Evolutionary conservation across 1,139 yeast species (phyloP).

Genomic region (Nadsonia commutata): DNA sequence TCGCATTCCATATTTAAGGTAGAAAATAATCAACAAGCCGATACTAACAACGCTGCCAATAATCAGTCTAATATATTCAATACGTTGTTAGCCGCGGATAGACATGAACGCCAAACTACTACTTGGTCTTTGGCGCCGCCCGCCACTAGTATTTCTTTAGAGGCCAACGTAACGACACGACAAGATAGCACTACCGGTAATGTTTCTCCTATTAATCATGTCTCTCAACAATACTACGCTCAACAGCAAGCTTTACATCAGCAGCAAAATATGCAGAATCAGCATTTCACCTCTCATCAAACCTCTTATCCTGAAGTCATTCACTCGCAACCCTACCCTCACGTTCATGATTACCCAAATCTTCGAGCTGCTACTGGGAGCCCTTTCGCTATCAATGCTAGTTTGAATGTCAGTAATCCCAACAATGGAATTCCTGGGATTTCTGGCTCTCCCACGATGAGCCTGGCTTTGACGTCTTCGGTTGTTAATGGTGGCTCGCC

Average conservation of each 20-base stretch:
- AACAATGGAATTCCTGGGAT: not conserved
- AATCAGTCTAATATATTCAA: constrained; percentile 11
- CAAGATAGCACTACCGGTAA: not conserved
- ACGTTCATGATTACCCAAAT: not conserved
- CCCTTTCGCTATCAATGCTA: not conserved
- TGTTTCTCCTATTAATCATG: not conserved
- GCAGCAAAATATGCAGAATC: not conserved
- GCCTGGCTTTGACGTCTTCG: no score
- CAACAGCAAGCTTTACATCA: not conserved
- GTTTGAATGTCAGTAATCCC: no score
- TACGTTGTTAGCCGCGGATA: constrained; percentile 16
- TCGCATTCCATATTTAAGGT: not conserved
- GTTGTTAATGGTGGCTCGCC: not conserved
- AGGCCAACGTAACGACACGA: not conserved
- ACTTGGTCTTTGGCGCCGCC: not conserved
- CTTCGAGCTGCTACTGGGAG: not conserved
- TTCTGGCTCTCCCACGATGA: not conserved
- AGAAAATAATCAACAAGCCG: constrained; percentile 1
- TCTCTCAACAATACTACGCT: not conserved
- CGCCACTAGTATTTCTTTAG: not conserved
- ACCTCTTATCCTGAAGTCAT: not conserved
- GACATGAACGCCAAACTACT: constrained; percentile 10
- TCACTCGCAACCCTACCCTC: not conserved
- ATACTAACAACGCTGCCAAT: constrained; percentile 6
- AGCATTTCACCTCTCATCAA: not conserved